Evolutionary conservation across 2,329 filamentous ascomycete genomes (phyloP).

Genomic region (Talaromyces piceae): DNA sequence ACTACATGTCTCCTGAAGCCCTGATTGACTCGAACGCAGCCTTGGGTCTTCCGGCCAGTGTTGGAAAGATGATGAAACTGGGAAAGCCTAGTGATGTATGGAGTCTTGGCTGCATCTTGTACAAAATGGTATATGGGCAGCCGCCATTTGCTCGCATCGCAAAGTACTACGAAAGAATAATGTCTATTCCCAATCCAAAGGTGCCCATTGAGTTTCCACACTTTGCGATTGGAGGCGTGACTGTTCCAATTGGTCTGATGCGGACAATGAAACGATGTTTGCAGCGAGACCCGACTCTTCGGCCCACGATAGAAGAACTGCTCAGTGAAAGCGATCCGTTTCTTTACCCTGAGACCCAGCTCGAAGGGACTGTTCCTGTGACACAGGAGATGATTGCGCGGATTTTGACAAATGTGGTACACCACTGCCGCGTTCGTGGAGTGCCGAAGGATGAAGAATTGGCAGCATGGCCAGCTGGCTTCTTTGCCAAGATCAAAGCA

Average conservation of each 20-base stretch:
- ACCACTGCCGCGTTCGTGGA: slow-evolving; percentile 51
- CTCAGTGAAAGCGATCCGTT: slow-evolving; percentile 50
- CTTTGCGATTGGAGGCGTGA: slow-evolving; percentile 40
- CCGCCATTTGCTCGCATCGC: slow-evolving; percentile 88
- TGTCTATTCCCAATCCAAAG: slow-evolving; percentile 44
- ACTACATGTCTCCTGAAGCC: slow-evolving; percentile 97
- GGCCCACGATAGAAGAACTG: slow-evolving; percentile 52
- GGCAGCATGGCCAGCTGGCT: slow-evolving; percentile 40
- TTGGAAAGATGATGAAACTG: slow-evolving; percentile 77
- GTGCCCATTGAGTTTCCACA: slow-evolving; percentile 42
- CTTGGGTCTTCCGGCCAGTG: slow-evolving; percentile 40
- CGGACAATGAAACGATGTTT: slow-evolving; percentile 52
- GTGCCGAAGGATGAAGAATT: slow-evolving; percentile 51
- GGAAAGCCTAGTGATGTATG: slow-evolving; percentile 95
- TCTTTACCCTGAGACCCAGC: slow-evolving; percentile 48
- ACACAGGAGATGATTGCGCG: slow-evolving; percentile 53
- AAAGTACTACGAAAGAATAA: slow-evolving; percentile 75
- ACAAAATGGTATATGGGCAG: slow-evolving; percentile 97
- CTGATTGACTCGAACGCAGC: slow-evolving; percentile 76
- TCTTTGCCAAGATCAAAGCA: slow-evolving; percentile 42
- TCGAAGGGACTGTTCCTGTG: slow-evolving; percentile 42
- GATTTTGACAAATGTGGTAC: slow-evolving; percentile 53
- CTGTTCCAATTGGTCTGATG: slow-evolving; percentile 49
- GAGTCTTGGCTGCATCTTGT: slow-evolving; percentile 92
- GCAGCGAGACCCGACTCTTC: slow-evolving; percentile 48